These are phyloP conservation scores for Deakozyma indianensis DNA, from an alignment of 805 yeast genomes.

Conservation along the genomic window DNA sequence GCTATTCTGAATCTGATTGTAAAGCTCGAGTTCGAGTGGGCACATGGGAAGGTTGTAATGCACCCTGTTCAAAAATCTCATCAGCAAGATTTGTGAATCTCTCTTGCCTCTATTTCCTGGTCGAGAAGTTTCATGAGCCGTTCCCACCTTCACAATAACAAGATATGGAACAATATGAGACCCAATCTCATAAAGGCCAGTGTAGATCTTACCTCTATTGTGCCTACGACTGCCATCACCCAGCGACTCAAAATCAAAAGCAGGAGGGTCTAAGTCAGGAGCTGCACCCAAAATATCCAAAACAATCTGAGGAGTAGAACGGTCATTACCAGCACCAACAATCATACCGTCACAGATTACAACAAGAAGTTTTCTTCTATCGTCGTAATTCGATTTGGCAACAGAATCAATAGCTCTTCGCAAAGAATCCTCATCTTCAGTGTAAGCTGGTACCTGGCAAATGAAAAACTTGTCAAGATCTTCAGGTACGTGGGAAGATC, in stretches of 20 bases:
- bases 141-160: conserved; percentile 45
- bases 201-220: conserved; percentile 46
- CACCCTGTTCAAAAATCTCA: conserved; percentile 47
- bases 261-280: conserved; percentile 37
- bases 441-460: conserved; percentile 41
- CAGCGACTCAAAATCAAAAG: conserved; percentile 39
- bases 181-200: conserved; percentile 43
- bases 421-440: conserved; percentile 42
- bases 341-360: conserved; percentile 49
- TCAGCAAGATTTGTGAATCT: conserved; percentile 45
- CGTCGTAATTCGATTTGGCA: conserved; percentile 44
- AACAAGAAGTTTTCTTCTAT: conserved; percentile 41
- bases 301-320: conserved; percentile 43
- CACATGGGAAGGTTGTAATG: conserved; percentile 49
- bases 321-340: conserved; percentile 47
- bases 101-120: conserved; percentile 58
- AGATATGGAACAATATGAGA: conserved; percentile 43
- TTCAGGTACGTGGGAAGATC: conserved; percentile 21
- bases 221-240: conserved; percentile 51
- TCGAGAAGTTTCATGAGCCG: conserved; percentile 39
- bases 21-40: conserved; percentile 39
- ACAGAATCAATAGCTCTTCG: conserved; percentile 45
- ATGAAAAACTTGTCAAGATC: conserved; percentile 26
- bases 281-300: conserved; percentile 40
- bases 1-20: conserved; percentile 38